Evolutionary conservation across 306 rosid species (phyloP).

Genomic region (Pyrus communis): DNA sequence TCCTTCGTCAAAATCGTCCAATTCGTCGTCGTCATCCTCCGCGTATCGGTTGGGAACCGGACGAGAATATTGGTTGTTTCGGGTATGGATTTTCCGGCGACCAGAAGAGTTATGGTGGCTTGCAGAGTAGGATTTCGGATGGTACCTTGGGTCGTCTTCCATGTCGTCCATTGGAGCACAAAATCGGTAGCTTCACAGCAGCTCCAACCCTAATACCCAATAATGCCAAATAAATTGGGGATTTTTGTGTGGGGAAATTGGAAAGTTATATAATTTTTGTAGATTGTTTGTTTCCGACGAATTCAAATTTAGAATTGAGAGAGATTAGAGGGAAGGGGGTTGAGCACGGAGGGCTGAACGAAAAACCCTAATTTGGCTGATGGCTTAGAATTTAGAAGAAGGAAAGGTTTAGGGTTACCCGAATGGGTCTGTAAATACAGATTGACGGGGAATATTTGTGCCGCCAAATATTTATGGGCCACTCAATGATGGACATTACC

Average conservation of each 20-base stretch:
- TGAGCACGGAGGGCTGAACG: background rate
- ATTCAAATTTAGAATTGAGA: background rate
- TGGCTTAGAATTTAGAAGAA: background rate
- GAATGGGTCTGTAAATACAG: background rate
- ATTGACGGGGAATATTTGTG: background rate
- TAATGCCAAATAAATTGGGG: background rate
- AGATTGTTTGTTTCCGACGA: background rate
- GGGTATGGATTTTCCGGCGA: constrained; percentile 37
- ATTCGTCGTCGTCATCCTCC: constrained; percentile 25
- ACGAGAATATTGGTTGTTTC: constrained; percentile 27
- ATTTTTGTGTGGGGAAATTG: background rate
- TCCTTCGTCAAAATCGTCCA: constrained; percentile 19
- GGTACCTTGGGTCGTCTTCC: constrained; percentile 51
- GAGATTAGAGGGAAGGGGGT: background rate
- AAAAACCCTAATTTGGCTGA: background rate
- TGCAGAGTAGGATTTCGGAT: constrained; percentile 35
- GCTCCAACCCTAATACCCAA: constrained; percentile 3
- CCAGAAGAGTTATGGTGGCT: constrained; percentile 24
- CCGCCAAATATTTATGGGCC: background rate
- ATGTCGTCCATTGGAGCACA: constrained; percentile 36
- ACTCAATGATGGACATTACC: background rate
- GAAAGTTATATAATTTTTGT: background rate
- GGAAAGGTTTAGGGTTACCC: background rate
- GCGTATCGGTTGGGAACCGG: constrained; percentile 22
- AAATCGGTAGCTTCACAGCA: background rate